Percentiles rank a stretch among this genome's conserved stretches.
phyloP scores from a whole-genome alignment of 2,329 filamentous ascomycete species.

The Beauveria caledonica region DNA sequence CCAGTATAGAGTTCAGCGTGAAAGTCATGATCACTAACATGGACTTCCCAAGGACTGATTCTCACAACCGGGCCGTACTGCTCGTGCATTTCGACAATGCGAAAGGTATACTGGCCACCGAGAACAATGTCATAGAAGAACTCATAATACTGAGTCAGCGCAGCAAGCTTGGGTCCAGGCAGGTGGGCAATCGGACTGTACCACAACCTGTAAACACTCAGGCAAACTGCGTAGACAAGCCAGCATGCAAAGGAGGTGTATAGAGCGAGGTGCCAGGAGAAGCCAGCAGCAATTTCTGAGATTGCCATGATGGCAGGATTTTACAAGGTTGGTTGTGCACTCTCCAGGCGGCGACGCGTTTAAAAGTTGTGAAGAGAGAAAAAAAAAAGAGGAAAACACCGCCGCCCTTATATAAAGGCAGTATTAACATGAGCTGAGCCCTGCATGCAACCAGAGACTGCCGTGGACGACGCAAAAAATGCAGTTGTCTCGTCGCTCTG shows the following conservation, averaged over 20 bases:
- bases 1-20: constrained; percentile 31
- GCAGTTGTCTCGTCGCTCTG: too few species aligned
- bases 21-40: constrained; percentile 30
- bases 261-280: constrained; percentile 20
- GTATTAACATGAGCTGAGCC: neutral
- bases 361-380: neutral
- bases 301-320: constrained; percentile 17
- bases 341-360: neutral
- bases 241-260: constrained; percentile 20
- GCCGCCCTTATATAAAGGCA: neutral
- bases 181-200: constrained; percentile 31
- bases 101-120: constrained; percentile 33
- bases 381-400: neutral
- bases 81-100: constrained; percentile 33
- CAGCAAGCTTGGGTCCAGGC: constrained; percentile 31
- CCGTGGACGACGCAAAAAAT: neutral
- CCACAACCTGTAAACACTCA: constrained; percentile 26
- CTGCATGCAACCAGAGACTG: neutral
- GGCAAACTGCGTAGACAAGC: constrained; percentile 21
- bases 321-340: neutral
- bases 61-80: constrained; percentile 33
- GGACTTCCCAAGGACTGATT: constrained; percentile 32
- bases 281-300: constrained; percentile 16
- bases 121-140: constrained; percentile 36
- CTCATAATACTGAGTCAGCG: constrained; percentile 31